phyloP scores from a whole-genome alignment of 1,284 basidiomycete genomes.

The Erythrobasidium hasegawianum region DNA sequence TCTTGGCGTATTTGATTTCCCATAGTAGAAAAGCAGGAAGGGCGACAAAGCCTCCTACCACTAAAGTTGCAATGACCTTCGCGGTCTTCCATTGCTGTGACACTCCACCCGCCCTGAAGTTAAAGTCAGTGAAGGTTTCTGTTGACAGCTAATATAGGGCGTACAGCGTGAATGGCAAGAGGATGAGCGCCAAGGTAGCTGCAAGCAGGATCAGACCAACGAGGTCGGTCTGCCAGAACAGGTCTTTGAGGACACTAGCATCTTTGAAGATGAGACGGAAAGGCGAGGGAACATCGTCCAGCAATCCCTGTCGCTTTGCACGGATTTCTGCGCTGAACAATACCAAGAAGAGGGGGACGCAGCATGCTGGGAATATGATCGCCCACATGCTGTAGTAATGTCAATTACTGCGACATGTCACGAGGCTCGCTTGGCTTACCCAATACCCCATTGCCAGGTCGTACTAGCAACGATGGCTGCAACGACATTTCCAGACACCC shows the following conservation, averaged over 20 bases:
- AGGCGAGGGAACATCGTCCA: constrained; percentile 46
- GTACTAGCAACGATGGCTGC: constrained; percentile 44
- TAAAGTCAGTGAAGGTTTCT: too few species aligned
- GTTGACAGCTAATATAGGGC: too few species aligned
- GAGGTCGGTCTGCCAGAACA: constrained; percentile 52
- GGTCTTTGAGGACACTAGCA: constrained; percentile 43
- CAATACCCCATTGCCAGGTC: constrained; percentile 51
- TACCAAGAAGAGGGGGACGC: constrained; percentile 47
- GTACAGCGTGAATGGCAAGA: constrained; percentile 22
- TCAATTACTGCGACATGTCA: too few species aligned
- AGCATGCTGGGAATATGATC: constrained; percentile 51
- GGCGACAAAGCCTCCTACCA: constrained; percentile 48
- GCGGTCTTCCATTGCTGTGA: constrained; percentile 47
- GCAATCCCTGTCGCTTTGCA: constrained; percentile 42
- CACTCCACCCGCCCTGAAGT: constrained; percentile 19
- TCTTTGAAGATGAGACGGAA: constrained; percentile 37
- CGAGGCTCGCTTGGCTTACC: constrained; percentile 42
- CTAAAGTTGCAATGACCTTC: constrained; percentile 50
- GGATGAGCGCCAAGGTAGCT: constrained; percentile 10
- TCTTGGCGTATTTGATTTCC: constrained; percentile 48
- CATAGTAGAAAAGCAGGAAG: constrained; percentile 50
- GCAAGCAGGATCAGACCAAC: constrained; percentile 49
- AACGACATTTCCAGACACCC: constrained; percentile 50
- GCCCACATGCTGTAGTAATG: constrained; percentile 48
- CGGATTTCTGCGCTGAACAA: constrained; percentile 46